Percentiles rank a stretch among this genome's conserved stretches.
Conservation (phyloP, 768 basidiomycete species). For the Lactarius tabidus region DNA sequence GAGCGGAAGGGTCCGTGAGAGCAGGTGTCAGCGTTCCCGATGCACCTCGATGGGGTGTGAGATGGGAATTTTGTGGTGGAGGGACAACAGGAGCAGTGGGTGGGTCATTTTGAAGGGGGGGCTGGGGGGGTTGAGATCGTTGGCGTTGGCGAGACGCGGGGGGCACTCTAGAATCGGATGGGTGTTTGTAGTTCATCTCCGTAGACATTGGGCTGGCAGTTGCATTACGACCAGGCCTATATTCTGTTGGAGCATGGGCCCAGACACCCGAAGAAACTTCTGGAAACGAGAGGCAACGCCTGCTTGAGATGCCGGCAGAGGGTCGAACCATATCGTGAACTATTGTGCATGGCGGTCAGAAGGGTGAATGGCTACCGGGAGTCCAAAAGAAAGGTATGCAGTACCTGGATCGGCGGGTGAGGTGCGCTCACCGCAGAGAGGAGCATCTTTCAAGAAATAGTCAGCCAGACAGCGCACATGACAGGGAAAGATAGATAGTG, state of each 20-base stretch:
- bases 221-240: conserved; percentile 10
- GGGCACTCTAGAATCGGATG: neutral
- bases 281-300: conserved; percentile 13
- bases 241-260: neutral
- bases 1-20: conserved; percentile 27
- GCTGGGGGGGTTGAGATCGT: neutral
- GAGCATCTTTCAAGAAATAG: conserved; percentile 5
- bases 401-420: conserved; percentile 14
- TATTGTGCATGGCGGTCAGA: neutral
- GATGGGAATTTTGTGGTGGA: conserved; percentile 14
- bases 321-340: neutral
- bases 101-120: neutral
- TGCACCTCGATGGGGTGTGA: neutral
- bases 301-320: neutral
- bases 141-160: conserved; percentile 9
- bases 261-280: conserved; percentile 12
- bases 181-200: conserved; percentile 4
- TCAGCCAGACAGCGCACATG: conserved; percentile 11
- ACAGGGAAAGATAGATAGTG: neutral
- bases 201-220: neutral
- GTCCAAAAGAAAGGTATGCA: neutral
- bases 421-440: neutral
- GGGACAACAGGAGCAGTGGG: neutral
- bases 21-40: neutral
- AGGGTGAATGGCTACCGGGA: neutral